Evolutionary conservation across 1,139 yeast species (phyloP), one percentile per base, ranked within the genome.

Genomic region (Candida tetrigidarum): DNA sequence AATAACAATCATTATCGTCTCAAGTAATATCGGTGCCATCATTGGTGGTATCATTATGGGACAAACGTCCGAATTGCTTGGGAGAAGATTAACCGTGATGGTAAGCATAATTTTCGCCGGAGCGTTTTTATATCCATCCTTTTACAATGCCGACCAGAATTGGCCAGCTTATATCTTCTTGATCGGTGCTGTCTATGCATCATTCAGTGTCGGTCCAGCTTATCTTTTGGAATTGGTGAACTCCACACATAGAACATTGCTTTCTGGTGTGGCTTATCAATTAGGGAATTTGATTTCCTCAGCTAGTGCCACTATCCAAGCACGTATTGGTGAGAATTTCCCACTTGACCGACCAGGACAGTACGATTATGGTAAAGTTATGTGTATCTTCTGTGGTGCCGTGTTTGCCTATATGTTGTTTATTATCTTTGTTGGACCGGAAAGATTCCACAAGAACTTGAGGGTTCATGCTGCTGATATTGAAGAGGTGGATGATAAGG

Each of bases 11-110:
- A 75, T 76, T 37, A 69, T 71, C 58, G 69, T 68, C 12, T 74
- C 78, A 11, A 69, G 71, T 35, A 78, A 78, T 50, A 43, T 78
- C 28, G 84, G 83, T 34, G 84, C 79, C 12, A 68, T 78, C 46
- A 49, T 60, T 37, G 84, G 84, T 38, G 83, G 83, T 34, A 46
- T 76, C 1, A 54, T 71, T 30, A 63, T 73, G 51, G 83, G 83
- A 22, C 75, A 74, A 33, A 41, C 66, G 18, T 66, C 76, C 2
- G 80, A 77, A 45, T 55, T 74, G 14, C 53, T 71, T 9, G 84
- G 84, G 6, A 63, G 82, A 52, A 62, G 84, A 47, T 57, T 78
- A 35, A 67, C 78, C 1, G 62, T 79, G 29, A 59, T 69, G 7
- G 46, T 60, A 10, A 62, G 69, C 29, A 56, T 60, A 48, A 11